Base-by-base conservation (phyloP, 768 basidiomycete genomes). In the Chalciporus chontae region DNA sequence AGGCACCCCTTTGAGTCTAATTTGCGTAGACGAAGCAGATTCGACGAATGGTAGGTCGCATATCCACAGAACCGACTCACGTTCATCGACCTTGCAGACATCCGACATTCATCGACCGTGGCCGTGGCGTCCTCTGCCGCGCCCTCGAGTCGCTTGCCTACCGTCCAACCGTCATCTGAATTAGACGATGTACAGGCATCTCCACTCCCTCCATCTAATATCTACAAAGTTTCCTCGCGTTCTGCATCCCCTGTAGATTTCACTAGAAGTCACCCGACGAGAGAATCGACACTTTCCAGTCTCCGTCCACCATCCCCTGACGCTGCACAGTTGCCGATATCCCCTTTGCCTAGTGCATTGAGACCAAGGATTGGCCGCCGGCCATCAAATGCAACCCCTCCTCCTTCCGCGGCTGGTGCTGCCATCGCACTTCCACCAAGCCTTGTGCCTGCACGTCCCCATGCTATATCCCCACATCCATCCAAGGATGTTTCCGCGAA, bases 11-110 rank as follows among this genome's bases (percentile, higher is more conserved):
- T 64, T 90, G 51, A 78, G 83, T 24, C 64, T 90, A 19, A 77
- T 80, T 24, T 86, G 87, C 8, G 60, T 89, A 3, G 62, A 70
- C 42, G 77, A 80, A 42, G 60, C 64, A n/a, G 70, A 70, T 34
- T 57, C 51, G 40, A 39, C 59, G n/a, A 54, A 62, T 50, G 54
- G 77, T 77, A 62, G 46, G 69, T 57, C n/a, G 21, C 45, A 32
- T 5, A 14, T 40, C 17, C 34, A 5, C 45, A 36, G 32, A 41
- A 45, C 5, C 32, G 8, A 23, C 50, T 55, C 50, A 41, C 50
- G 53, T 51, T 44, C 32, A 54, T 37, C 27, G 56, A 31, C 50
- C 39, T 53, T 32, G 47, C 48, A 55, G 63, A 63, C 24, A 51
- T 37, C 23, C 45, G 43, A 15, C 9, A 34, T 34, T 27, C 52